These are phyloP conservation scores for Eimeria praecox DNA, from an alignment of 169 alveolate species.

Conservation along the genomic window DNA sequence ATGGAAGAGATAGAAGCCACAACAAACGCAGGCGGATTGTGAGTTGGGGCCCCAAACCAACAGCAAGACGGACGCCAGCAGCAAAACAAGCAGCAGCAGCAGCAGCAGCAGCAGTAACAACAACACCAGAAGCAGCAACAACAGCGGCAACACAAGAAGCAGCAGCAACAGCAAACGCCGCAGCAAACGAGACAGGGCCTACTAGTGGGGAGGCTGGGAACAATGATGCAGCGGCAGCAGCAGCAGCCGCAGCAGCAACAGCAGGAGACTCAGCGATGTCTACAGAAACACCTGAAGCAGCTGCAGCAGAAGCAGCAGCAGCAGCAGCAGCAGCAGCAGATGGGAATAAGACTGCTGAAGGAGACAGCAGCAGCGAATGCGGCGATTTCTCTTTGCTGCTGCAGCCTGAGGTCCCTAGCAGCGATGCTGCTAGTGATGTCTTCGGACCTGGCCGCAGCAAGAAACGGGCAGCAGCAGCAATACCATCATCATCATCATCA, in stretches of 20 bases:
- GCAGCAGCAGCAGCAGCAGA: not conserved
- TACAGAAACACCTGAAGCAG: slow-evolving; percentile 3
- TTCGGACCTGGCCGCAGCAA: not conserved
- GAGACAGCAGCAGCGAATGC: slow-evolving; percentile 46
- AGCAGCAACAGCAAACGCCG: not conserved
- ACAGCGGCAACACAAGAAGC: not conserved
- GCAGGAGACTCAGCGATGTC: not conserved
- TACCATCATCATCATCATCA: not conserved
- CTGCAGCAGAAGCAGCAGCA: not conserved
- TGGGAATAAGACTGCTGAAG: not conserved
- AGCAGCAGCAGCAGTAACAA: not conserved
- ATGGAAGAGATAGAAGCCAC: not conserved
- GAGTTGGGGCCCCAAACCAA: not conserved
- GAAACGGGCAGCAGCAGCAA: not conserved
- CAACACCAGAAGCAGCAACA: not conserved
- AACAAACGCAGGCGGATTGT: slow-evolving; percentile 21
- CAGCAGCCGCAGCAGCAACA: not conserved
- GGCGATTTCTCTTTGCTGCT: not conserved
- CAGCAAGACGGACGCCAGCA: not conserved
- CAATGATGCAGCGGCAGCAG: not conserved
- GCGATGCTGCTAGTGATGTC: not conserved
- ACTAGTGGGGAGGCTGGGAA: not conserved
- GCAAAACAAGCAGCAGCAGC: not conserved
- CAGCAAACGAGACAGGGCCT: not conserved
- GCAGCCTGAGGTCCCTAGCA: not conserved